Percentiles rank a stretch among this genome's conserved stretches.
Conservation (phyloP, 352 stramenopile genomes). For the Phytophthora lateralis region DNA sequence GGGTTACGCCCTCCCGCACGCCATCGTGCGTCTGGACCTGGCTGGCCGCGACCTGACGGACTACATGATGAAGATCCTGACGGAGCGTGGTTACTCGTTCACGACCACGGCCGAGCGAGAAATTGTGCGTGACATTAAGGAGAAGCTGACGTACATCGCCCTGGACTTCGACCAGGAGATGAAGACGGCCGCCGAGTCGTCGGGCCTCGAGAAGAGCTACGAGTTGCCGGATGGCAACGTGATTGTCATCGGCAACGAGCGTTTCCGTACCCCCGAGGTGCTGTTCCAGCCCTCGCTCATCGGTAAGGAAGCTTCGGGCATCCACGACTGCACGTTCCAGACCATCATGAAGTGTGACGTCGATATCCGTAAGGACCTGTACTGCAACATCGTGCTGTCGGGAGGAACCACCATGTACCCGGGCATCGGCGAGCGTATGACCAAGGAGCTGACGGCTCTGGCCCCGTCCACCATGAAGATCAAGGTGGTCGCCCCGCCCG, state of each 20-base stretch:
- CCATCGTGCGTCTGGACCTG: constrained; percentile 94
- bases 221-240: constrained; percentile 97
- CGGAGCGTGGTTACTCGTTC: constrained; percentile 94
- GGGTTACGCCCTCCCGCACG: constrained; percentile 95
- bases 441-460: constrained; percentile 92
- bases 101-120: constrained; percentile 95
- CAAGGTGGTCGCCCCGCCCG: constrained; percentile 93
- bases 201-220: constrained; percentile 94
- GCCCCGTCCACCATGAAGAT: constrained; percentile 95
- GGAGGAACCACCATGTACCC: constrained; percentile 97
- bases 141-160: constrained; percentile 96
- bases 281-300: constrained; percentile 96
- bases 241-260: constrained; percentile 97
- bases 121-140: constrained; percentile 97
- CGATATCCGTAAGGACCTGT: constrained; percentile 93
- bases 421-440: constrained; percentile 94
- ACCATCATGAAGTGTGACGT: constrained; percentile 93
- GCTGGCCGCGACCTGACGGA: constrained; percentile 94
- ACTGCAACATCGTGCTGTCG: constrained; percentile 96
- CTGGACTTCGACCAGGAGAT: constrained; percentile 95
- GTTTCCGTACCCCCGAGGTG: constrained; percentile 95
- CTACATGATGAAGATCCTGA: constrained; percentile 98
- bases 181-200: constrained; percentile 84
- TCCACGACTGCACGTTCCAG: constrained; percentile 81
- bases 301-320: constrained; percentile 81